These are phyloP conservation scores for Moelleriella libera DNA, from an alignment of 2,329 filamentous ascomycete species.

Conservation along the genomic window DNA sequence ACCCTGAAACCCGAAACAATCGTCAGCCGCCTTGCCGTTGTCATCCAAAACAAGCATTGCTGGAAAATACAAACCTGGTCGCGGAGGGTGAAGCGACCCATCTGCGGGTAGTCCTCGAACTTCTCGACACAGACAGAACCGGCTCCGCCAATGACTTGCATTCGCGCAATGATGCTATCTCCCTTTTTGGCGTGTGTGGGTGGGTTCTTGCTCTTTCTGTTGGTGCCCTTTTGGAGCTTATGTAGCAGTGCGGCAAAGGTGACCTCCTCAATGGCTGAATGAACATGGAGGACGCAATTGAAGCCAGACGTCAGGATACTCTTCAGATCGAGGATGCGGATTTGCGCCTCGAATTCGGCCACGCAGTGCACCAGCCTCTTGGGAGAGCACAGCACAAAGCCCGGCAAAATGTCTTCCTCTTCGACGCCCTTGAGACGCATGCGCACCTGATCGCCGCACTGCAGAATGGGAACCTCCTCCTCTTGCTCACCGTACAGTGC, in stretches of 20 bases:
- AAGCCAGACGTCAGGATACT: constrained; percentile 87
- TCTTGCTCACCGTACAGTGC: constrained; percentile 92
- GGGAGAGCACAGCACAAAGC: constrained; percentile 90
- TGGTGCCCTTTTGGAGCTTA: constrained; percentile 89
- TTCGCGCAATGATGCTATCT: constrained; percentile 76
- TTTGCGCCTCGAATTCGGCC: constrained; percentile 83
- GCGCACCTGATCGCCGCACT: constrained; percentile 90
- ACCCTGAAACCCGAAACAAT: constrained; percentile 40
- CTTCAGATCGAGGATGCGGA: constrained; percentile 88
- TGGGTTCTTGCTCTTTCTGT: constrained; percentile 81
- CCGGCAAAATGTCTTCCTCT: constrained; percentile 91
- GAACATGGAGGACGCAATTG: constrained; percentile 95
- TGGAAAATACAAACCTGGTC: constrained; percentile 51
- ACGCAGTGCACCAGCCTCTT: constrained; percentile 92
- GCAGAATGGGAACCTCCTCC: constrained; percentile 70
- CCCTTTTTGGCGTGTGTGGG: constrained; percentile 79
- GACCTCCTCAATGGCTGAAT: constrained; percentile 94
- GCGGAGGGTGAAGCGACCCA: constrained; percentile 80
- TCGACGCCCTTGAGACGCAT: constrained; percentile 87
- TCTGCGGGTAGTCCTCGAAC: constrained; percentile 92
- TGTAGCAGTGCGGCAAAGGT: constrained; percentile 81
- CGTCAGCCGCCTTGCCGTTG: neutral
- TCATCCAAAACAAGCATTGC: too few species aligned
- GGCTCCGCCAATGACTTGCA: constrained; percentile 75
- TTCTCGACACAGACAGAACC: constrained; percentile 84